phyloP scores from a whole-genome alignment of 805 yeast genomes.

The Saturnispora dispora region DNA sequence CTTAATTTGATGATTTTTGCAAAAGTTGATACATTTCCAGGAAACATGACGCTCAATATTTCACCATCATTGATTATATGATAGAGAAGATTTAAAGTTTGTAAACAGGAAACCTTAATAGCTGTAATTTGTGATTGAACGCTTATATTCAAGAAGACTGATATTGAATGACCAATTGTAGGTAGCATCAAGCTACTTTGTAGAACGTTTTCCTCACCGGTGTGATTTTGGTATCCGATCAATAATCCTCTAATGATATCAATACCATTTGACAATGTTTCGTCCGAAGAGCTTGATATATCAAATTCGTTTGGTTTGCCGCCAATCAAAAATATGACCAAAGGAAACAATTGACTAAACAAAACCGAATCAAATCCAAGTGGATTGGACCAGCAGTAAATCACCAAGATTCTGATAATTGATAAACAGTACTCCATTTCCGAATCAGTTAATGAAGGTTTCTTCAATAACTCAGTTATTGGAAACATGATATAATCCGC shows the following conservation, averaged over 20 bases:
- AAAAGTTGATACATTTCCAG: slow-evolving; percentile 41
- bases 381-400: slow-evolving; percentile 37
- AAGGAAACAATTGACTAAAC: slow-evolving; percentile 38
- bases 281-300: slow-evolving; percentile 26
- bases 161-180: slow-evolving; percentile 39
- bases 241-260: slow-evolving; percentile 25
- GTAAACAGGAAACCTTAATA: slow-evolving; percentile 28
- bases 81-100: slow-evolving; percentile 29
- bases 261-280: slow-evolving; percentile 31
- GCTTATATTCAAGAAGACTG: slow-evolving; percentile 33
- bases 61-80: slow-evolving; percentile 37
- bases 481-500: slow-evolving; percentile 62
- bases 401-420: slow-evolving; percentile 36
- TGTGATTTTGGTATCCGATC: slow-evolving; percentile 27
- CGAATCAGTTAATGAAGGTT: slow-evolving; percentile 35
- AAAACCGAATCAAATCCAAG: slow-evolving; percentile 34
- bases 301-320: slow-evolving; percentile 32
- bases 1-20: slow-evolving; percentile 30
- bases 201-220: slow-evolving; percentile 17
- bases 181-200: slow-evolving; percentile 32
- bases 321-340: slow-evolving; percentile 39
- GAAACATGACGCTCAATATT: slow-evolving; percentile 38
- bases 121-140: slow-evolving; percentile 20
- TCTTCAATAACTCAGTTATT: slow-evolving; percentile 42
- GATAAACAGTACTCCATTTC: slow-evolving; percentile 38